Base-by-base conservation (phyloP, 2,329 filamentous ascomycete genomes). In the Leptodontidium sp. region DNA sequence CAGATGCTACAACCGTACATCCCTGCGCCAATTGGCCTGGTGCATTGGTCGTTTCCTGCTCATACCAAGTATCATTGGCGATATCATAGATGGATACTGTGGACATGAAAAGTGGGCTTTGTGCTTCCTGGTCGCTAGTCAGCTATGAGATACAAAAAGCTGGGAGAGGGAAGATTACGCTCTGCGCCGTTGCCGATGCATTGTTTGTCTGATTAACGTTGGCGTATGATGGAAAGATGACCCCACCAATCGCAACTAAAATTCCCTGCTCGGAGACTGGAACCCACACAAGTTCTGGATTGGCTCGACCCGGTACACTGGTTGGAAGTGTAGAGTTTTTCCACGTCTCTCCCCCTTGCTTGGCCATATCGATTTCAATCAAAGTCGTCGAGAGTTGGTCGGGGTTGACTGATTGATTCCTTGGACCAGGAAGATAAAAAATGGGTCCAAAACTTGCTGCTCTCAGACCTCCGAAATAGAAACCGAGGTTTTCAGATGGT, bases 221-320 rank as follows among this genome's bases (percentile, higher is more conserved):
- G 9, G 73, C 75, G 66, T 84, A 90, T 29, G 86, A 82, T 0
- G 90, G 89, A 75, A 87, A 83, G 0, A 84, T 87, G 2, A 93
- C 93, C 14, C 93, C 93, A 7, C 92, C 93, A 0, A 97, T 81
- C 2, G 91, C 91, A 0, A 97, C 84, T 9, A 97, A 82, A 55
- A 96, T 89, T 0, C 93, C 93, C 74, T 93, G 83, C 17, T 86
- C 81, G 2, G 93, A 92, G 55, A 94, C 92, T 1, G 93, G 93
- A 0, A 97, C 85, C 90, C 91, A 93, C 0, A 91, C 88, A 1
- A 91, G 81, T 68, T 91, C 90, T 0, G 89, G 84, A 72, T 86
- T 88, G 4, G 89, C 88, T 17, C 91, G 85, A 0, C 85, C 85
- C 4, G 81, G 78, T 7, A 91, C 81, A 4, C 76, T 71, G 0